phyloP scores from a whole-genome alignment of 495 filamentous ascomycete species.

The Pyronema domesticum region DNA sequence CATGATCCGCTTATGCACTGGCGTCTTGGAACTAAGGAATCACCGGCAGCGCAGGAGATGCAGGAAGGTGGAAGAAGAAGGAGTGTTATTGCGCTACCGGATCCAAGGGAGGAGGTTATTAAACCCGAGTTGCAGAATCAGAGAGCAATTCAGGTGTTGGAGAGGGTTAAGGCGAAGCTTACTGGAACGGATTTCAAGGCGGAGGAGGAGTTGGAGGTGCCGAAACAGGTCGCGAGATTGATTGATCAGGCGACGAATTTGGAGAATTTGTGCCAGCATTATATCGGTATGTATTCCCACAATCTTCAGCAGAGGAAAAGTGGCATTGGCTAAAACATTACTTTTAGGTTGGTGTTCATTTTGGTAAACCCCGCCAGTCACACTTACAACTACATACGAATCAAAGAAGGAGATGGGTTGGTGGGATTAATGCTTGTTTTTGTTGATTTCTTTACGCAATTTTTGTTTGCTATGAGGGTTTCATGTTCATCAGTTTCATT shows the following conservation, averaged over 20 bases:
- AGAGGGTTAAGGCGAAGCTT: constrained; percentile 83
- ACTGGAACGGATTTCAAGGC: constrained; percentile 53
- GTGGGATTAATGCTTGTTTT: no score
- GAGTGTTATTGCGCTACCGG: constrained; percentile 10
- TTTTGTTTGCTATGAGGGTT: no score
- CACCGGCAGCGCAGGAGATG: constrained; percentile 18
- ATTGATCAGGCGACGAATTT: constrained; percentile 88
- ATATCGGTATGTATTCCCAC: constrained; percentile 46
- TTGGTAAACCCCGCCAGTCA: constrained; percentile 8
- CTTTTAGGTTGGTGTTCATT: constrained; percentile 22
- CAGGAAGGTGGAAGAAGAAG: not conserved
- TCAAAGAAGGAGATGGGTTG: no score
- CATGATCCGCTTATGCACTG: constrained; percentile 96
- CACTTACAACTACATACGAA: no score
- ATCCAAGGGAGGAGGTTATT: constrained; percentile 22
- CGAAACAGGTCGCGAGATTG: constrained; percentile 79
- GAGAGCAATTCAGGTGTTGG: constrained; percentile 76
- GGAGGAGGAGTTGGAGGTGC: constrained; percentile 65
- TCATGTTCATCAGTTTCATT: no score
- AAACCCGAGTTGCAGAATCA: constrained; percentile 75
- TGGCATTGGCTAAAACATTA: not conserved
- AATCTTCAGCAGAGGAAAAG: not conserved
- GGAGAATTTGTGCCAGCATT: constrained; percentile 97
- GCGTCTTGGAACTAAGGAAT: constrained; percentile 76
- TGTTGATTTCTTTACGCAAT: no score